Evolutionary conservation across 495 filamentous ascomycete genomes (phyloP).

Genomic region (Neurospora discreta): DNA sequence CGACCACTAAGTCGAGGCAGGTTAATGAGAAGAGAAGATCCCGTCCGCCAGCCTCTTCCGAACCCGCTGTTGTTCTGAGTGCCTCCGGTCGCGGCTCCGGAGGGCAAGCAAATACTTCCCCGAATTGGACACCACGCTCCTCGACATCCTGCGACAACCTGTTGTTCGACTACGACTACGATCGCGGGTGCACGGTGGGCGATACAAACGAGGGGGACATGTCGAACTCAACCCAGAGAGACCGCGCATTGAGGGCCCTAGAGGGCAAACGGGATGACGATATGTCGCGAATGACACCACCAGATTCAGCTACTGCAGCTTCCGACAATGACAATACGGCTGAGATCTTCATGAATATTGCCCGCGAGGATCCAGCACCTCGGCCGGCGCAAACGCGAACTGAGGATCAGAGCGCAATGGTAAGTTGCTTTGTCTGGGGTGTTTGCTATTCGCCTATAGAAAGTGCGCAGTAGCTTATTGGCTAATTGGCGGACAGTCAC

Average conservation of each 20-base stretch:
- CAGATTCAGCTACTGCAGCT: slow-evolving; percentile 27
- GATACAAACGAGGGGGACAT: slow-evolving; percentile 27
- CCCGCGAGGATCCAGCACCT: slow-evolving; percentile 34
- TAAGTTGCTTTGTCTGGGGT: slow-evolving; percentile 20
- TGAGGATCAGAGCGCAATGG: slow-evolving; percentile 27
- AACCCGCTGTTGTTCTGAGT: slow-evolving; percentile 8
- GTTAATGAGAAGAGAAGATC: slow-evolving; percentile 30
- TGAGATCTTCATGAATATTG: slow-evolving; percentile 44
- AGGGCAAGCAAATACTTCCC: slow-evolving; percentile 28
- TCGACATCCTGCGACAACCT: slow-evolving; percentile 38
- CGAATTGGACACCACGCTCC: slow-evolving; percentile 40
- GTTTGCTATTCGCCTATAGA: neutral
- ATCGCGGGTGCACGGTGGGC: slow-evolving; percentile 18
- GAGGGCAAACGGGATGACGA: slow-evolving; percentile 33
- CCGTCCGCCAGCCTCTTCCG: slow-evolving; percentile 32
- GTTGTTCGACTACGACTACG: slow-evolving; percentile 42
- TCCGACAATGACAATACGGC: slow-evolving; percentile 36
- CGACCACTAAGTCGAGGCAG: slow-evolving; percentile 15
- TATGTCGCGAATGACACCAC: slow-evolving; percentile 28
- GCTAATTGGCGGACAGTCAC: slow-evolving; percentile 22
- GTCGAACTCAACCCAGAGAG: slow-evolving; percentile 32
- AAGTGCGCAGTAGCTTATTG: neutral
- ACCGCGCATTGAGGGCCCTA: slow-evolving; percentile 38
- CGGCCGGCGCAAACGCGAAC: slow-evolving; percentile 15
- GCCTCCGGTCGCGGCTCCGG: slow-evolving; percentile 7